A percentile compares a stretch with the other conserved stretches of the same genome.
phyloP scores from a whole-genome alignment of 2,329 filamentous ascomycete genomes.

The Aschersonia sp. region DNA sequence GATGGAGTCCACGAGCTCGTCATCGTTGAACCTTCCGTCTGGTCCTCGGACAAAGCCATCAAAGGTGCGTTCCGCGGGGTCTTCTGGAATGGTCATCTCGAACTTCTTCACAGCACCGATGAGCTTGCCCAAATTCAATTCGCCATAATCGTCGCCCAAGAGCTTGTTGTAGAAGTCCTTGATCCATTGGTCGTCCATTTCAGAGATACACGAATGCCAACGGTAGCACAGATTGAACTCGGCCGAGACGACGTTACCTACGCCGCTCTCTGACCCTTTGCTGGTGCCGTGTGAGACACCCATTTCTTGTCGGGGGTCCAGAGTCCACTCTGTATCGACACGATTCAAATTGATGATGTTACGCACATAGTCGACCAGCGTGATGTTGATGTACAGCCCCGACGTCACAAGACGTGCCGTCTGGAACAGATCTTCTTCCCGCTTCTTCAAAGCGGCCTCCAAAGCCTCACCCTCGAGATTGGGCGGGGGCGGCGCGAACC shows the following conservation, averaged over 20 bases:
- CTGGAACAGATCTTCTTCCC: slow-evolving; percentile 68
- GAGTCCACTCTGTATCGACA: slow-evolving; percentile 60
- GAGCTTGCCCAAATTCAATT: slow-evolving; percentile 46
- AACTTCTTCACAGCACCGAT: slow-evolving; percentile 48
- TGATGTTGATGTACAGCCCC: slow-evolving; percentile 68
- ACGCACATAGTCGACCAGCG: slow-evolving; percentile 62
- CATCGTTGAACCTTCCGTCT: slow-evolving; percentile 59
- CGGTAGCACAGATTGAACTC: slow-evolving; percentile 85
- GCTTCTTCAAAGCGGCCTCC: slow-evolving; percentile 45
- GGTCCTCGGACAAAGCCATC: slow-evolving; percentile 47
- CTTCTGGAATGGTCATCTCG: slow-evolving; percentile 43
- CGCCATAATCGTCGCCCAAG: slow-evolving; percentile 38
- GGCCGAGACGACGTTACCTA: slow-evolving; percentile 71
- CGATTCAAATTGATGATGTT: slow-evolving; percentile 52
- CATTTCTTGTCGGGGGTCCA: slow-evolving; percentile 62
- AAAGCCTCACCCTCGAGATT: slow-evolving; percentile 33
- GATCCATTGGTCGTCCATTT: slow-evolving; percentile 67
- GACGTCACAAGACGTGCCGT: slow-evolving; percentile 62
- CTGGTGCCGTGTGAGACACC: slow-evolving; percentile 38
- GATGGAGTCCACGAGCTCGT: slow-evolving; percentile 61
- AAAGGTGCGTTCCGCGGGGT: slow-evolving; percentile 58
- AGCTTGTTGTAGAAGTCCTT: slow-evolving; percentile 51
- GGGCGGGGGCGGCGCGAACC: slow-evolving; percentile 53
- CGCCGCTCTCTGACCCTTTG: slow-evolving; percentile 50
- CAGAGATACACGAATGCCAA: slow-evolving; percentile 67